These are phyloP conservation scores for Xylaria hypoxylon DNA, from an alignment of 2,329 filamentous ascomycete genomes.

Conservation along the genomic window DNA sequence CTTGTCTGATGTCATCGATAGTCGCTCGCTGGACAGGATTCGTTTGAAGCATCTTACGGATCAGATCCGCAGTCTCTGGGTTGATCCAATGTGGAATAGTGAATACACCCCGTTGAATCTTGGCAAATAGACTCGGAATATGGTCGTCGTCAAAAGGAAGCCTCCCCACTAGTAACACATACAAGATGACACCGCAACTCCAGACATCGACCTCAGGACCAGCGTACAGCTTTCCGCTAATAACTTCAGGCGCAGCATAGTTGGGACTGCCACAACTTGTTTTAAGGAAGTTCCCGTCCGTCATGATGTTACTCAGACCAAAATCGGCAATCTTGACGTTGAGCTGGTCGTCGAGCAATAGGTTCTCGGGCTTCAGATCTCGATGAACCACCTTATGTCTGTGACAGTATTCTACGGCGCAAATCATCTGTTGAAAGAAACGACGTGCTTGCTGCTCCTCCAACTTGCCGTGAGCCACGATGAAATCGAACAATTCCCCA, in stretches of 20 bases:
- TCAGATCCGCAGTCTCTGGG: constrained; percentile 81
- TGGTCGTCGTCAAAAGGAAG: constrained; percentile 98
- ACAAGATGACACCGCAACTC: constrained; percentile 94
- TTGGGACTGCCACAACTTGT: constrained; percentile 98
- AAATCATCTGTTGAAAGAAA: constrained; percentile 99
- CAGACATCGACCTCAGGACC: constrained; percentile 98
- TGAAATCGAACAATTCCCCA: constrained; percentile 97
- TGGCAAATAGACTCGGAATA: constrained; percentile 96
- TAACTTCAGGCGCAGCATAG: constrained; percentile 97
- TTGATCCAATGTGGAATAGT: constrained; percentile 93
- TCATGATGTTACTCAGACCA: constrained; percentile 99
- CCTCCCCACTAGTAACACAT: constrained; percentile 82
- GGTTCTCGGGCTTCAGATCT: constrained; percentile 96
- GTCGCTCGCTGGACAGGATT: constrained; percentile 95
- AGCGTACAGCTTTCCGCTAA: constrained; percentile 96
- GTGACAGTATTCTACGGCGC: constrained; percentile 98
- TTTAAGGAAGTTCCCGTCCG: constrained; percentile 98
- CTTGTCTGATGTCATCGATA: constrained; percentile 90
- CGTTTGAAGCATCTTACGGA: constrained; percentile 93
- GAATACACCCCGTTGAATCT: constrained; percentile 95
- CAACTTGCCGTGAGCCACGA: constrained; percentile 93
- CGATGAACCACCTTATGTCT: constrained; percentile 98
- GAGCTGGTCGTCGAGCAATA: constrained; percentile 92
- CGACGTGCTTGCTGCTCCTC: constrained; percentile 91
- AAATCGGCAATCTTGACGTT: constrained; percentile 99